phyloP scores from a whole-genome alignment of 2,329 filamentous ascomycete species.

The Pseudovirgaria hyperparasitica region DNA sequence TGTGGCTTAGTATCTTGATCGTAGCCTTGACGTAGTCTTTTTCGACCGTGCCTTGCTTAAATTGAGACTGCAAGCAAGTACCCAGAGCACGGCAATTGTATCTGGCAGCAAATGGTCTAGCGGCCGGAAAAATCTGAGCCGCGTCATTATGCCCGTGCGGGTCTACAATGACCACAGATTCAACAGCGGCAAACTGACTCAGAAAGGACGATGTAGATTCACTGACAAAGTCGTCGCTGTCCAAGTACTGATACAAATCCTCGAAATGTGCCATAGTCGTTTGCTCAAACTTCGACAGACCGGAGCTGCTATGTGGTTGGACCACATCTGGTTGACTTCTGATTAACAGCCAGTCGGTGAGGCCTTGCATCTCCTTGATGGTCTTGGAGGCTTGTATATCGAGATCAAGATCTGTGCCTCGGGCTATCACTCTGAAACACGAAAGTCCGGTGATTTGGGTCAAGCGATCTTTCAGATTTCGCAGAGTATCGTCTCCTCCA shows the following conservation, averaged over 20 bases:
- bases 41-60: too few species aligned
- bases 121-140: too few species aligned
- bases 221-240: constrained; percentile 47
- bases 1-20: too few species aligned
- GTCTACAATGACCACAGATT: constrained; percentile 1
- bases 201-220: too few species aligned
- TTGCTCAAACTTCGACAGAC: constrained; percentile 49
- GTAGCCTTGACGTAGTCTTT: too few species aligned
- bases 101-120: too few species aligned
- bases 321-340: constrained; percentile 16
- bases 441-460: constrained; percentile 60
- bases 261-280: constrained; percentile 75
- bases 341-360: constrained; percentile 15
- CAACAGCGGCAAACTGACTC: constrained; percentile 2
- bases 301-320: constrained; percentile 9
- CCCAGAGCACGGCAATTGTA: too few species aligned
- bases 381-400: constrained; percentile 44
- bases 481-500: constrained; percentile 57
- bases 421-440: constrained; percentile 61
- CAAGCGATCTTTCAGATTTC: constrained; percentile 55
- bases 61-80: too few species aligned
- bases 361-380: constrained; percentile 45
- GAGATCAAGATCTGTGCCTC: constrained; percentile 52
- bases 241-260: constrained; percentile 69
- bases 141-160: too few species aligned